Conservation (phyloP, 208 protist genomes). For the Acanthamoeba royreba region DNA sequence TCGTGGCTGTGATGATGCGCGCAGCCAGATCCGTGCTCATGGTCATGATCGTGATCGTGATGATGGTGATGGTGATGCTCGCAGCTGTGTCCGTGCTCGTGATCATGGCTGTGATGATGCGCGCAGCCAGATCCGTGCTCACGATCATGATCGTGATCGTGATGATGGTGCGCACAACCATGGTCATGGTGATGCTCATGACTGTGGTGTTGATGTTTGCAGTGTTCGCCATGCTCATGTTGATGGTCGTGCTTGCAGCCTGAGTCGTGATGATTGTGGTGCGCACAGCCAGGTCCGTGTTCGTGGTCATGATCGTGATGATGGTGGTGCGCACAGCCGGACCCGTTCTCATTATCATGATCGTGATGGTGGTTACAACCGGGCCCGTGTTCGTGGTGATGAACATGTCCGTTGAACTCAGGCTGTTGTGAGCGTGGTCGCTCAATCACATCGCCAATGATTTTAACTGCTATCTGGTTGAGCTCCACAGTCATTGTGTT, state of each 20-base stretch:
- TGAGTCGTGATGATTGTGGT: not conserved
- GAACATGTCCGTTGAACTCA: not conserved
- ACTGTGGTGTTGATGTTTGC: too few species aligned
- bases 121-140: not conserved
- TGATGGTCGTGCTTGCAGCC: not conserved
- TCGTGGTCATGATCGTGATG: not conserved
- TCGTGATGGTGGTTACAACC: not conserved
- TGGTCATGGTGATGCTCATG: not conserved
- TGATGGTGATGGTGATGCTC: not conserved
- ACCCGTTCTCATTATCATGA: not conserved
- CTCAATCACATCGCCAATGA: not conserved
- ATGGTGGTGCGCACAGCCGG: not conserved
- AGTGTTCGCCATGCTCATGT: not conserved
- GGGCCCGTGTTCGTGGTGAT: not conserved
- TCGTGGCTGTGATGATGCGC: not conserved
- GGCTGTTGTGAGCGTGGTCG: not conserved
- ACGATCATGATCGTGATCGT: not conserved
- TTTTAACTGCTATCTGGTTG: not conserved
- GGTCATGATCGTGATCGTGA: not conserved
- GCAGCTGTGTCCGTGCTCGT: not conserved
- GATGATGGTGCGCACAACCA: not conserved
- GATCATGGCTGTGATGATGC: not conserved
- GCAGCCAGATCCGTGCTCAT: not conserved
- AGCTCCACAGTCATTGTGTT: conserved; percentile 30
- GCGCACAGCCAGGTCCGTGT: not conserved